phyloP scores from a whole-genome alignment of 2,329 filamentous ascomycete genomes.

The Trichoderma citrinoviride region DNA sequence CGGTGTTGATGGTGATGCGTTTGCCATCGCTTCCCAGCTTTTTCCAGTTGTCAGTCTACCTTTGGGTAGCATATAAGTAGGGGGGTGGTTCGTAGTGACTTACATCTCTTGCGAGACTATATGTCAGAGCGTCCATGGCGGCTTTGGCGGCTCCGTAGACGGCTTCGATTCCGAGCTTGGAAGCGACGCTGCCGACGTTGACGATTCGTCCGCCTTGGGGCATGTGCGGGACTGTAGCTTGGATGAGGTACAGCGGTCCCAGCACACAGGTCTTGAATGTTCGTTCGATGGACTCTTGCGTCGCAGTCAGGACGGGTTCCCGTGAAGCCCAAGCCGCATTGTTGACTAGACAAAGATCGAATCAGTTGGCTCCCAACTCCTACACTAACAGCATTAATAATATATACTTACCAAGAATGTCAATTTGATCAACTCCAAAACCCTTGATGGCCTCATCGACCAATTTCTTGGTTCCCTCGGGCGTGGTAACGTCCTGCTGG shows the following conservation, averaged over 20 bases:
- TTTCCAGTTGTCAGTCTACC: background rate
- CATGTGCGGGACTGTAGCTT: conserved; percentile 6
- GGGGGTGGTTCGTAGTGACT: background rate
- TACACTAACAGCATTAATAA: too few species aligned
- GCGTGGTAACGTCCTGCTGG: background rate
- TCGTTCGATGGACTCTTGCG: background rate
- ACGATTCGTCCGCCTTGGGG: conserved; percentile 1
- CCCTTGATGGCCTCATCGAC: background rate
- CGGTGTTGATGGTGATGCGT: conserved; percentile 38
- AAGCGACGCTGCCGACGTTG: conserved; percentile 12
- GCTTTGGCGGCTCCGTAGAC: conserved; percentile 32
- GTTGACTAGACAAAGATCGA: background rate
- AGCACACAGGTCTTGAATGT: conserved; percentile 2
- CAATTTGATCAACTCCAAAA: conserved; percentile 3
- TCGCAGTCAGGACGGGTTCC: background rate
- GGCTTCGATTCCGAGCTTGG: conserved; percentile 18
- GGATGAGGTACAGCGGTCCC: conserved; percentile 8
- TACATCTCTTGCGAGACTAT: conserved; percentile 35
- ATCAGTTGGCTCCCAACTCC: background rate
- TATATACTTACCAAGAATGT: conserved; percentile 2
- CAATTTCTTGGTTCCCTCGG: background rate
- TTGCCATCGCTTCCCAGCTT: conserved; percentile 23
- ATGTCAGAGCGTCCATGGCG: conserved; percentile 35
- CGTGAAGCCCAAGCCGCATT: conserved; percentile 11
- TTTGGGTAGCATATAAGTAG: rapidly evolving